phyloP scores from a whole-genome alignment of 1,139 yeast genomes.

The Pichia sp. region DNA sequence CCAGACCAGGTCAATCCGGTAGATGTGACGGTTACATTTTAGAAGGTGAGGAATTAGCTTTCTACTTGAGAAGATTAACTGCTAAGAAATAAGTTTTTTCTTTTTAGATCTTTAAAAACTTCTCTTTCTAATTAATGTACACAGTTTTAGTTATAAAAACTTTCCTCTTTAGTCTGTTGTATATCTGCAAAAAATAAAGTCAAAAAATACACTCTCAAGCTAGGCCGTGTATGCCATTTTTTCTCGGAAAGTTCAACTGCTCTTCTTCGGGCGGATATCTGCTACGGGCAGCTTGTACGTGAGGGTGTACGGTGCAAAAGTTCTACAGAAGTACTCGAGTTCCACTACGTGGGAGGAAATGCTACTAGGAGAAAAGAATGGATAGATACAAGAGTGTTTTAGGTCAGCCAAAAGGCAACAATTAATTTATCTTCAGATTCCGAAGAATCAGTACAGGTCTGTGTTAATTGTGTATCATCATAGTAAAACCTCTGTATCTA shows the following conservation, averaged over 20 bases:
- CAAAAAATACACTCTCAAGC: neutral
- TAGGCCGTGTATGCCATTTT: no score
- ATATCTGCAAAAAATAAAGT: constrained; percentile 5
- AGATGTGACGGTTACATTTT: constrained; percentile 99
- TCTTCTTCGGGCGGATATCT: no score
- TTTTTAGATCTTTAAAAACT: constrained; percentile 1
- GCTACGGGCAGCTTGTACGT: no score
- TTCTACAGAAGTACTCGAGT: no score
- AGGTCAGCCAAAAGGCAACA: constrained; percentile 25
- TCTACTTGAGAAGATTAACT: constrained; percentile 99
- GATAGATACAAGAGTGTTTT: neutral
- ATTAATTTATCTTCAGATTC: constrained; percentile 25
- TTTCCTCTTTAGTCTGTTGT: constrained; percentile 3
- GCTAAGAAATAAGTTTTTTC: constrained; percentile 82
- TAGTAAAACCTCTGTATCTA: constrained; percentile 5
- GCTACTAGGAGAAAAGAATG: neutral
- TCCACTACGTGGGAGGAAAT: neutral
- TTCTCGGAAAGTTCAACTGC: no score
- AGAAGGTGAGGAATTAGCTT: constrained; percentile 99
- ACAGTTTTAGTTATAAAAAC: constrained; percentile 1
- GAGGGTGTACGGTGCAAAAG: neutral
- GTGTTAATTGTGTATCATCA: constrained; percentile 50
- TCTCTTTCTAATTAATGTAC: constrained; percentile 4
- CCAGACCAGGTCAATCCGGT: constrained; percentile 99
- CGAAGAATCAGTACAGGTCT: constrained; percentile 55